Conservation (phyloP, 768 basidiomycete species). For the Leucosporidium scottii region DNA sequence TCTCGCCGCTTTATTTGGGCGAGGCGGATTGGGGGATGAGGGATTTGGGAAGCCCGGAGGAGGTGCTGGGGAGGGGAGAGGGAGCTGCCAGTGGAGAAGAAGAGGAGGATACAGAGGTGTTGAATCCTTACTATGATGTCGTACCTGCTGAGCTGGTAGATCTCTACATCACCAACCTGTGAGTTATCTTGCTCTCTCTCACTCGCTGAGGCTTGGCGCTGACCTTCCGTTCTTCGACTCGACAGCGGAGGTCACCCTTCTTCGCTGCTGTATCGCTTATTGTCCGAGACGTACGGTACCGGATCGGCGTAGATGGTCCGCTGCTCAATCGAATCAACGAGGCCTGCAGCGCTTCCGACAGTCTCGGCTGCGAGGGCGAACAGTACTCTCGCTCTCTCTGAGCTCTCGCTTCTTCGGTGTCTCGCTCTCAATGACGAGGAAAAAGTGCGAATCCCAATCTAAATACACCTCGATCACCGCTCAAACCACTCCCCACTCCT, state of each 20-base stretch:
- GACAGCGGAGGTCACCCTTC: conserved; percentile 90
- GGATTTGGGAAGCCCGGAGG: conserved; percentile 61
- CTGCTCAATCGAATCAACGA: too few species aligned
- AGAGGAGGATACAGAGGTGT: conserved; percentile 80
- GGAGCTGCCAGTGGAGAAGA: conserved; percentile 22
- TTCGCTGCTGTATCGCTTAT: conserved; percentile 70
- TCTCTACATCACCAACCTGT: conserved; percentile 96
- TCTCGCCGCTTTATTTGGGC: conserved; percentile 83
- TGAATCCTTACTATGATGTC: conserved; percentile 96
- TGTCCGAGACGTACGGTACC: conserved; percentile 29
- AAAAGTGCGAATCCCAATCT: too few species aligned
- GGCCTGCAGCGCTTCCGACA: too few species aligned
- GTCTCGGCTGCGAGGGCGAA: too few species aligned
- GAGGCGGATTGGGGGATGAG: conserved; percentile 63
- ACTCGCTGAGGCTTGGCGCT: background rate
- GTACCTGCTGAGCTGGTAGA: conserved; percentile 85
- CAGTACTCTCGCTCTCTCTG: too few species aligned
- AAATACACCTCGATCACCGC: background rate
- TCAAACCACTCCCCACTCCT: conserved; percentile 20
- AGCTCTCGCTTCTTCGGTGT: too few species aligned
- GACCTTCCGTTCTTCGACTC: background rate
- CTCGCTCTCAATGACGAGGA: too few species aligned
- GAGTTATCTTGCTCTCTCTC: conserved; percentile 43
- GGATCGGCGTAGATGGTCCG: background rate
- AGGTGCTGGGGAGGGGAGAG: conserved; percentile 42